Conservation (phyloP, 805 yeast genomes). For the Ogataea salicorniae region DNA sequence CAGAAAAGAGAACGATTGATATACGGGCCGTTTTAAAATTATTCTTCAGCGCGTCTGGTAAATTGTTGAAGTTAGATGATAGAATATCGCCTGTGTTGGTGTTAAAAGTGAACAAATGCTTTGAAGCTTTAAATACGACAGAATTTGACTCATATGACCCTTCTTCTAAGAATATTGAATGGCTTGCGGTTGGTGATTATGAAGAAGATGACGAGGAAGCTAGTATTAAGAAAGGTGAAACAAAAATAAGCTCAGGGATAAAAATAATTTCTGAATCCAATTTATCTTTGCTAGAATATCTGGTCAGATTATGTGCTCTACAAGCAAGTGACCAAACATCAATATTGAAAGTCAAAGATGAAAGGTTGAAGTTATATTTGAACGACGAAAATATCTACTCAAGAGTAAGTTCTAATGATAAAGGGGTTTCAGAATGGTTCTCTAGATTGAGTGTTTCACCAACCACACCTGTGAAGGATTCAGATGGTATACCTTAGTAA, state of each 20-base stretch:
- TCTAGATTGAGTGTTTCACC: background rate
- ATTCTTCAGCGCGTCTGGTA: conserved; percentile 69
- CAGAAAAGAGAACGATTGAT: conserved; percentile 31
- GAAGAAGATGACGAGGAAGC: conserved; percentile 27
- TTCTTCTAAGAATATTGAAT: conserved; percentile 26
- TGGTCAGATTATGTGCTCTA: conserved; percentile 52
- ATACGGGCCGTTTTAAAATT: conserved; percentile 42
- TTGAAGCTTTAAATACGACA: conserved; percentile 5
- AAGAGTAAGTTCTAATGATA: background rate
- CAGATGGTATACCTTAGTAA: too few relatives aligned
- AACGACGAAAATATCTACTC: conserved; percentile 44
- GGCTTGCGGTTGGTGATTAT: conserved; percentile 50
- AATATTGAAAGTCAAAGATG: conserved; percentile 56
- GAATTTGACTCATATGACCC: conserved; percentile 6
- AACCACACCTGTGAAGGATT: too few relatives aligned
- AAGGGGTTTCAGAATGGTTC: conserved; percentile 1
- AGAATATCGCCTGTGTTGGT: conserved; percentile 62
- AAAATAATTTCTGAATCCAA: conserved; percentile 12
- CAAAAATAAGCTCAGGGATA: conserved; percentile 13
- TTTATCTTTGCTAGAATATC: conserved; percentile 59
- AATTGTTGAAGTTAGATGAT: conserved; percentile 56
- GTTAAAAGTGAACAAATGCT: conserved; percentile 38
- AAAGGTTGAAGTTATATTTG: conserved; percentile 54
- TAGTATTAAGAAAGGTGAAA: conserved; percentile 22
- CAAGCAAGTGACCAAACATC: conserved; percentile 56